Conservation (phyloP, 2,329 filamentous ascomycete species). For the Alternaria sp. region DNA sequence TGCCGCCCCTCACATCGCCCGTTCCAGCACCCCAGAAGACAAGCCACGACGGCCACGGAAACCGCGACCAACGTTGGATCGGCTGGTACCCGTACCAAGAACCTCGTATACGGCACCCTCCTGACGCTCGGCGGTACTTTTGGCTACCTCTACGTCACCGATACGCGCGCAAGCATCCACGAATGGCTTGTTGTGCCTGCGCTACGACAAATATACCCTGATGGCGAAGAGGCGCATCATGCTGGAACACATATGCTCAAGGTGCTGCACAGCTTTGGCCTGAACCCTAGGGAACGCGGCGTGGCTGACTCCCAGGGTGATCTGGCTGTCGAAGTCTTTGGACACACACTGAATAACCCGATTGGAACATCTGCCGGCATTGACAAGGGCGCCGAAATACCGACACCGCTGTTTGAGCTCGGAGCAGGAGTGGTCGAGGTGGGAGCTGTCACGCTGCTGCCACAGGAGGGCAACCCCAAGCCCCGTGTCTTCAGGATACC, state of each 20-base stretch:
- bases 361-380: conserved; percentile 94
- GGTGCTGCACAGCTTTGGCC: conserved; percentile 71
- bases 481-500: conserved; percentile 89
- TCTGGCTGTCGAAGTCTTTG: conserved; percentile 73
- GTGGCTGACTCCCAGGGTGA: conserved; percentile 60
- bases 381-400: conserved; percentile 91
- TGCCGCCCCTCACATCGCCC: conserved; percentile 20
- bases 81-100: conserved; percentile 54
- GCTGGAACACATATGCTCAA: conserved; percentile 74
- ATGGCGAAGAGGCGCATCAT: conserved; percentile 93
- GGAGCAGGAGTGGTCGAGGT: conserved; percentile 90
- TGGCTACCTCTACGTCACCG: conserved; percentile 60
- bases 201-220: conserved; percentile 70
- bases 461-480: conserved; percentile 85
- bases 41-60: conserved; percentile 28
- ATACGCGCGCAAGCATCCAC: conserved; percentile 61
- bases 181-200: conserved; percentile 63
- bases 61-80: conserved; percentile 47
- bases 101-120: conserved; percentile 61
- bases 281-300: conserved; percentile 85
- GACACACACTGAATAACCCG: conserved; percentile 78
- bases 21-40: conserved; percentile 27
- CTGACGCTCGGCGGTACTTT: conserved; percentile 56
- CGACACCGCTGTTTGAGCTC: conserved; percentile 81
- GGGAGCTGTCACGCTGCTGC: conserved; percentile 84